Base-by-base conservation (phyloP, 139 green algal genomes). In the Micractinium sp. region DNA sequence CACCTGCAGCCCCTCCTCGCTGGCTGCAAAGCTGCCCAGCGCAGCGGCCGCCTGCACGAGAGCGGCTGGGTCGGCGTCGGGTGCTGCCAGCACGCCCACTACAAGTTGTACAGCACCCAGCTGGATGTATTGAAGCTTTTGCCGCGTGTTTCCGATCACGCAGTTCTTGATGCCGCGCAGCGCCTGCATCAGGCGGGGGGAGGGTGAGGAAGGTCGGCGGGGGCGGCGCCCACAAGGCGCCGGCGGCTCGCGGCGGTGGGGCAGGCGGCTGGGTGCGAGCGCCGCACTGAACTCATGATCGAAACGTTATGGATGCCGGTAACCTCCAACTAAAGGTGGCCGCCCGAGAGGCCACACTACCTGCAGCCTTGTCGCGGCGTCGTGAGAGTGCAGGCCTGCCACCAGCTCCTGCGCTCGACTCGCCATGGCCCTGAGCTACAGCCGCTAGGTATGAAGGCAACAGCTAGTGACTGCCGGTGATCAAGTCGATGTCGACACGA, bases 91-190 rank as follows among this genome's bases (percentile, higher is more conserved):
- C 23, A 95, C 93, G 53, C 94, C 81, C 2, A 94, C 91, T 53
- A 97, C 78, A 33, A 82, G 69, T 36, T 92, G 92, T 31, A 97
- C 91, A 27, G 95, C 95, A 14, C 93, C 94, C 22, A 96, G 88
- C 47, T 92, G 89, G 22, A 96, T 91, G 86, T 92, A 96, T 33
- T 78, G 77, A 25, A 92, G 74, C 89, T 97, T 97, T 91, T 95
- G 95, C 23, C 84, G 91, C 81, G 91, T 92, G 90, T 95, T 96
- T 39, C 95, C 95, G 7, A 97, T 96, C 22, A 97, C 92, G 33
- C 92, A 88, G 87, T 97, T 97, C 86, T 97, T 97, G 35, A 97
- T 91, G 63, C 93, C 90, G 38, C 94, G 88, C 36, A 96, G 78
- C 5, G 94, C 93, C 41, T 90, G 89, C 47, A 95, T 5, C 12